Conservation (phyloP, 2,329 filamentous ascomycete genomes). For the Penicillium sp. region DNA sequence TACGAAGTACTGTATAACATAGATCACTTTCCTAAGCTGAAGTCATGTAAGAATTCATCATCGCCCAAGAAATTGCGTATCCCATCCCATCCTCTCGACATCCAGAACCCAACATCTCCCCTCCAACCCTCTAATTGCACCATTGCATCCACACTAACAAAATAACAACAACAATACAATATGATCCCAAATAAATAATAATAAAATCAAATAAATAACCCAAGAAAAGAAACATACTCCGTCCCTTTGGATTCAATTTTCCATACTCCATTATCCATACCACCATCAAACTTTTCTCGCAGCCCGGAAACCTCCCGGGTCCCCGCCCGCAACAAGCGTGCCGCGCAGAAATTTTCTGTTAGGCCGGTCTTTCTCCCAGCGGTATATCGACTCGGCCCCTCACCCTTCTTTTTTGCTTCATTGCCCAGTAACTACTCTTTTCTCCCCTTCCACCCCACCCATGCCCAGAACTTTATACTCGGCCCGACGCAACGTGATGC, state of each 20-base stretch:
- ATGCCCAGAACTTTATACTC: slow-evolving; percentile 15
- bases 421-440: not conserved
- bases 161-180: not conserved
- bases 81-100: not conserved
- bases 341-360: slow-evolving; percentile 34
- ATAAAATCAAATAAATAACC: too few species aligned
- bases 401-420: not conserved
- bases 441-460: slow-evolving; percentile 3
- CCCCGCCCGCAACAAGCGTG: slow-evolving; percentile 17
- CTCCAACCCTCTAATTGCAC: slow-evolving; percentile 12
- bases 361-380: not conserved
- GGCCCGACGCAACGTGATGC: slow-evolving; percentile 21
- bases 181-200: too few species aligned
- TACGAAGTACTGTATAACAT: not conserved
- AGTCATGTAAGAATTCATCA: not conserved
- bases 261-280: not conserved
- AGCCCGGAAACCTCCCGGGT: slow-evolving; percentile 13
- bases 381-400: not conserved
- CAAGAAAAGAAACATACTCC: not conserved
- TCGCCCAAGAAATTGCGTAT: not conserved
- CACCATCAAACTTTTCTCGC: slow-evolving; percentile 7
- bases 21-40: slow-evolving; percentile 3
- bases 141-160: not conserved
- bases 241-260: not conserved
- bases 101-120: not conserved